These are phyloP conservation scores for Rhynchosporium agropyri DNA, from an alignment of 2,329 filamentous ascomycete genomes.

Conservation along the genomic window DNA sequence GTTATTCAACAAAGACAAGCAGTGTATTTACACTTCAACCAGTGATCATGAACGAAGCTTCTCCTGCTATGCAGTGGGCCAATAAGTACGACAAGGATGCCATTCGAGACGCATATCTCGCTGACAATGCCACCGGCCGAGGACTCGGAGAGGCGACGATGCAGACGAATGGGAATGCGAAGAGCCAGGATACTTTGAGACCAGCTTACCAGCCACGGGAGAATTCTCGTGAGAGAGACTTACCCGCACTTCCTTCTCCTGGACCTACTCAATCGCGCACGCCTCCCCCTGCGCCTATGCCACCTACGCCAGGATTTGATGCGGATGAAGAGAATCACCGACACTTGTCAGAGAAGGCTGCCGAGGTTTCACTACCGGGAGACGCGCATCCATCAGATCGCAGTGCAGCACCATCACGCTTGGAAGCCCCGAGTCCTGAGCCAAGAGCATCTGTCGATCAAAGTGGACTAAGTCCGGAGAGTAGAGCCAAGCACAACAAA, in stretches of 20 bases:
- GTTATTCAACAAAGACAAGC: slow-evolving; percentile 73
- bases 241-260: slow-evolving; percentile 50
- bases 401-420: slow-evolving; percentile 26
- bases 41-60: slow-evolving; percentile 81
- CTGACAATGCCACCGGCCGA: slow-evolving; percentile 71
- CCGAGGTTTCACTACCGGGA: slow-evolving; percentile 31
- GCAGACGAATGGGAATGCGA: slow-evolving; percentile 44
- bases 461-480: slow-evolving; percentile 48
- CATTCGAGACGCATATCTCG: slow-evolving; percentile 83
- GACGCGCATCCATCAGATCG: slow-evolving; percentile 34
- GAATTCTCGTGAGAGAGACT: slow-evolving; percentile 34
- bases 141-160: slow-evolving; percentile 56
- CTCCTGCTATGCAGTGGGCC: slow-evolving; percentile 95
- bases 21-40: slow-evolving; percentile 89
- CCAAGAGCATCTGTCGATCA: slow-evolving; percentile 35
- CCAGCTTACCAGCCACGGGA: slow-evolving; percentile 28
- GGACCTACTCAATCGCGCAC: slow-evolving; percentile 31
- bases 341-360: slow-evolving; percentile 44
- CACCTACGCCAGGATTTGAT: slow-evolving; percentile 34
- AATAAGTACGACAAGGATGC: slow-evolving; percentile 90
- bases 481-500: slow-evolving; percentile 52
- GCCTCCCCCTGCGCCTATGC: slow-evolving; percentile 32
- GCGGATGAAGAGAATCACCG: slow-evolving; percentile 25
- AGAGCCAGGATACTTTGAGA: slow-evolving; percentile 36
- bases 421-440: slow-evolving; percentile 33